phyloP scores from a whole-genome alignment of 257 asterid genomes.

The Nicotiana tabacum region DNA sequence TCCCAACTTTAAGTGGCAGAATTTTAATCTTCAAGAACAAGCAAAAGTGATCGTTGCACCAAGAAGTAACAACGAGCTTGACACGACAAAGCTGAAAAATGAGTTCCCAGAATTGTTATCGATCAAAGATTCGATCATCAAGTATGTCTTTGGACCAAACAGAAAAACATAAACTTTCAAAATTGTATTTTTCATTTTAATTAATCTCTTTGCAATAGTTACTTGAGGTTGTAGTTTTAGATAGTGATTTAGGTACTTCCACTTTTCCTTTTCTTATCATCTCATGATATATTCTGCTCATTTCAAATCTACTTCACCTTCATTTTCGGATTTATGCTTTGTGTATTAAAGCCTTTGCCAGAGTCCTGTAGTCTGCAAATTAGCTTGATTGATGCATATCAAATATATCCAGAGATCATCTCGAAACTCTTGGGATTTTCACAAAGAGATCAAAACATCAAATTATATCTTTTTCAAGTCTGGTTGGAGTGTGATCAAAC shows the following conservation, averaged over 20 bases:
- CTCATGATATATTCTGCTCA: too few relatives aligned
- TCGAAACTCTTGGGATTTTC: too few relatives aligned
- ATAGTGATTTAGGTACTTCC: not conserved
- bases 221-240: not conserved
- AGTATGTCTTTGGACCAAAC: conserved; percentile 20
- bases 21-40: conserved; percentile 23
- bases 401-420: too few relatives aligned
- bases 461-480: too few relatives aligned
- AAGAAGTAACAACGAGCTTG: conserved; percentile 21
- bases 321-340: too few relatives aligned
- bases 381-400: too few relatives aligned
- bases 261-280: too few relatives aligned
- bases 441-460: too few relatives aligned
- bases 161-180: conserved; percentile 15
- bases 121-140: conserved; percentile 18
- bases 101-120: conserved; percentile 14
- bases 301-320: not conserved
- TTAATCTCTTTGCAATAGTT: not conserved
- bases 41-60: conserved; percentile 20
- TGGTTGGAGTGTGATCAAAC: too few relatives aligned
- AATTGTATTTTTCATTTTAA: not conserved
- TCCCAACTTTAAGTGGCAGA: conserved; percentile 18
- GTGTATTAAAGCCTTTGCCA: not conserved
- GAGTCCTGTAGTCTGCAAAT: too few relatives aligned
- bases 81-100: conserved; percentile 14